Evolutionary conservation across 345 rosid genomes (phyloP), one percentile per base, ranked within the genome.

Genomic region (Arabis hirsuta): DNA sequence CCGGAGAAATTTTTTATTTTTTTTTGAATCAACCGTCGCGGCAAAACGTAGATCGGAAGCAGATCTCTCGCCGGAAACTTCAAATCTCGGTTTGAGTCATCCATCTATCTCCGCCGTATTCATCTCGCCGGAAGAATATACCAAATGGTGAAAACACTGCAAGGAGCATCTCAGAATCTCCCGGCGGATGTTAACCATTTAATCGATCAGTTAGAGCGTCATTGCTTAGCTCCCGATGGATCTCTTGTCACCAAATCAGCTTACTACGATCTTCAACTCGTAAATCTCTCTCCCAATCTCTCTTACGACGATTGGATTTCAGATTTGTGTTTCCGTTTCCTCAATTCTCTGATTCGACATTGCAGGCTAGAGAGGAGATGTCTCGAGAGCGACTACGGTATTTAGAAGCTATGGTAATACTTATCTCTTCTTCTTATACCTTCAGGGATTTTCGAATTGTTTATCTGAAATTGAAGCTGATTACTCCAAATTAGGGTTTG

Each of bases 281-380:
- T 95, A 88, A 76, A 53, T 67, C 74, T 47, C 32, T 50, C 62
- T 41, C 11, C 16, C 19, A 27, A 48, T 54, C 19, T 60, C 38
- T 38, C 41, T 48, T 3, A 16, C 53, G 48, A 6, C 7, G 12
- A 62, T 16, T 44, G 41, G 5, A 19, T 24, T 16, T 65, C 69
- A 31, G 62, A n/a, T 72, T 46, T 20, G 36, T 32, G 36, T 32
- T 16, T 16, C 16, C 16, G 55, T 67, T 2, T 74, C 56, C 65
- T 76, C 5, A 51, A 20, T 51, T 24, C 12, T 59, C 12, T 58
- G 38, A 58, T 71, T 62, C 45, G 56, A 67, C 62, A 47, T 78
- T 77, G 73, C 83, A 91, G 96, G 99, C 97, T 9, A 87, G 96
- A 80, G 99, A 95, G 76, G 99, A 91, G 78, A 95, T 90, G 97